These are phyloP conservation scores for Penicillium sp. DNA, from an alignment of 2,329 filamentous ascomycete species.

Conservation along the genomic window DNA sequence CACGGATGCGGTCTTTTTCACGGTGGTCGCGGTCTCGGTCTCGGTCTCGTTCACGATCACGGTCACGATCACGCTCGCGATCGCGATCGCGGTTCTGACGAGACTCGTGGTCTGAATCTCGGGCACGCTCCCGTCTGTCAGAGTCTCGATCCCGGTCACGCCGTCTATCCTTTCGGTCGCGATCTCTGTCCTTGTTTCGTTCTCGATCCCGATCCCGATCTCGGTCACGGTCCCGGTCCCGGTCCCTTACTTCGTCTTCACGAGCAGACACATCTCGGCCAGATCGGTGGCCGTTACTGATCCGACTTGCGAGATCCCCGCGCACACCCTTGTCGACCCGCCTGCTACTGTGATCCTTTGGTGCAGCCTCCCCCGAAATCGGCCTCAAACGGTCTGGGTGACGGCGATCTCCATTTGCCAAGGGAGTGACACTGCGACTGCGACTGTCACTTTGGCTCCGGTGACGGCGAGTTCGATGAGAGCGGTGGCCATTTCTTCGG, in stretches of 20 bases:
- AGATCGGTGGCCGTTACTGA: slow-evolving; percentile 23
- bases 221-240: slow-evolving; percentile 12
- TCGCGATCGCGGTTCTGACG: slow-evolving; percentile 34
- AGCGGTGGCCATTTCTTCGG: slow-evolving; percentile 37
- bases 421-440: slow-evolving; percentile 20
- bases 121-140: slow-evolving; percentile 23
- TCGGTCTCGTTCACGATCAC: slow-evolving; percentile 19
- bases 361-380: slow-evolving; percentile 19
- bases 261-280: slow-evolving; percentile 25
- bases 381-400: slow-evolving; percentile 34
- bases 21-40: slow-evolving; percentile 15
- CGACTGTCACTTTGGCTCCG: slow-evolving; percentile 33
- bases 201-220: slow-evolving; percentile 26
- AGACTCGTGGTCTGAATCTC: slow-evolving; percentile 19
- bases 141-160: slow-evolving; percentile 22
- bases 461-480: slow-evolving; percentile 48
- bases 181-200: slow-evolving; percentile 32
- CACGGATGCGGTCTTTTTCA: too few relatives aligned
- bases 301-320: slow-evolving; percentile 21
- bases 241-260: slow-evolving; percentile 26
- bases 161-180: slow-evolving; percentile 23
- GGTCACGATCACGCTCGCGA: slow-evolving; percentile 35
- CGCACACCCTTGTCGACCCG: slow-evolving; percentile 15
- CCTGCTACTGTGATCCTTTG: slow-evolving; percentile 15
- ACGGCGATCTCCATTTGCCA: slow-evolving; percentile 30